Evolutionary conservation across 441 rosid species (phyloP), one percentile per base, ranked within the genome.

Genomic region (Adansonia gregorii): DNA sequence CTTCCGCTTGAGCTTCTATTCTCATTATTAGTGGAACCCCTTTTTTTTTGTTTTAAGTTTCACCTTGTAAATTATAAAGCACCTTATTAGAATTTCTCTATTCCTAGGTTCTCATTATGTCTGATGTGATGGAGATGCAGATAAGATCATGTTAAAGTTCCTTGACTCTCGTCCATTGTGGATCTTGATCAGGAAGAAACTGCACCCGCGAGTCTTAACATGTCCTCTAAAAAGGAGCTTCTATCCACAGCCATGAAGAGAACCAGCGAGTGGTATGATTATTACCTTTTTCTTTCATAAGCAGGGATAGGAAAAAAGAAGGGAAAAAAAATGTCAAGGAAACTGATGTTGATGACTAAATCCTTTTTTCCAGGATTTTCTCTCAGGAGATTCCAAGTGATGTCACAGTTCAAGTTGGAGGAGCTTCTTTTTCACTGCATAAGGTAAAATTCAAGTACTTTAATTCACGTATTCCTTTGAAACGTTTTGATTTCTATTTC

Each of bases 371-470:
- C 91, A 93, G 99, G 99, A 95, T 95, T 78, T 91, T 91, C 78
- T 95, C 97, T 54, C 97, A 95, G 83, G 99, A 95, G 82, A 92
- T 93, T 75, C 92, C 97, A 49, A 95, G 99, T 81, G 98, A 95
- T 84, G 89, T 95, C 71, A 87, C 87, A 0, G 88, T 92, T 85
- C 82, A 87, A 79, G 92, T 89, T 65, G 97, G 91, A 61, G 97
- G 89, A 85, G 81, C 87, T 81, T 92, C 95, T 58, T 92, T 93
- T 83, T 86, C 92, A 54, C 79, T 95, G 48, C 99, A 93, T 78
- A 92, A 92, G 97, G 98, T 91, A 78, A 27, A 55, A 72, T 73
- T 69, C 45, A 8, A 48, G 35, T 24, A 20, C 76, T 39, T 49
- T 17, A n/a, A 27, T 43, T 55, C 65, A 10, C 68, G 3, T 22